Base-by-base conservation (phyloP, 2,329 filamentous ascomycete species). In the Aspergillus pseudotamarii region DNA sequence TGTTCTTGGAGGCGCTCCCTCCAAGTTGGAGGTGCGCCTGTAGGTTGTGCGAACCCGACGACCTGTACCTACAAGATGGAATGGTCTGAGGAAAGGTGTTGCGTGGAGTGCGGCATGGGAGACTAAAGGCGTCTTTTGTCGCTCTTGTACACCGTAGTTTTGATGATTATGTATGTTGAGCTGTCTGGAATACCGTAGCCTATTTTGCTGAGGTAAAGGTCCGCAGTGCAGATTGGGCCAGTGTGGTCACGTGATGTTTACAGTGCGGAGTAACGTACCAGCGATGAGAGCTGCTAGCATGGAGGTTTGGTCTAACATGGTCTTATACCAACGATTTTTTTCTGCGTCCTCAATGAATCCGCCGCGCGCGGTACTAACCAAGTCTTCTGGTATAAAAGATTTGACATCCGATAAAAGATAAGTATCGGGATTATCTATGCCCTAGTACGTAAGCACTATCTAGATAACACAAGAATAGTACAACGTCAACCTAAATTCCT, bases 61-160 rank as follows among this genome's bases (percentile, higher is more conserved):
- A 43, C 34, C n/a, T 34, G 6, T 58, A 38, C 43, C 38, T 53
- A 55, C 21, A 43, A 38, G 11, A 26, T 36, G 56, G 14, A 57
- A 50, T 12, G 5, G 4, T 38, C n/a, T 3, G 28, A 9, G n/a
- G n/a, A 43, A n/a, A 36, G 36, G 26, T 51, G 48, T 60, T 63
- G 58, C 56, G 64, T 66, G 72, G 66, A 65, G 62, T 67, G 67
- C 45, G 38, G 51, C 41, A 30, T 56, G 51, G 12, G 12, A 26
- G 51, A 53, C 51, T 30, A 72, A 69, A 75, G 69, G 64, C 73
- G 66, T 67, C 70, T 72, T 63, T 72, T 75, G 74, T 76, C 73
- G 68, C 73, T 76, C 63, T 64, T 75, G 74, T 72, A 63, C 73
- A 69, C 75, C 75, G 74, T 77, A 77, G 72, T 67, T 46, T 19